Evolutionary conservation across 495 filamentous ascomycete genomes (phyloP).

Genomic region (Neurospora hispaniola): DNA sequence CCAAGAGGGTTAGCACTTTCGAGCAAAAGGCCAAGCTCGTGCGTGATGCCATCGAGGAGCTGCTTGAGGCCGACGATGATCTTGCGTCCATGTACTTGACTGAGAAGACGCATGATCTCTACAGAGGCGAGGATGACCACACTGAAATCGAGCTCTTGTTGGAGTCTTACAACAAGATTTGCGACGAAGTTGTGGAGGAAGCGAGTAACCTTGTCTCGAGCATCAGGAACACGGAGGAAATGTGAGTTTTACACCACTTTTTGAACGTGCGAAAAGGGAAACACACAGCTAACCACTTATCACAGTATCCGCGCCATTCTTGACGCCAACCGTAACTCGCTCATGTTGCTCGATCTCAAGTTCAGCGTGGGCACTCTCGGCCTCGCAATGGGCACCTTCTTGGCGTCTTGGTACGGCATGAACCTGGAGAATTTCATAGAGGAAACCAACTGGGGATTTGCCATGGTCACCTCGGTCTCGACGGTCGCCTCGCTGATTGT

Average conservation of each 20-base stretch:
- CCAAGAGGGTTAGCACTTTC: constrained; percentile 91
- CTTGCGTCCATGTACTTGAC: constrained; percentile 89
- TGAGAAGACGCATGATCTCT: constrained; percentile 66
- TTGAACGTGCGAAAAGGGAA: not conserved
- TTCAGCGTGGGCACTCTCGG: constrained; percentile 92
- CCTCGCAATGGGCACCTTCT: constrained; percentile 82
- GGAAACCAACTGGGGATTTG: constrained; percentile 85
- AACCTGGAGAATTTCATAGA: constrained; percentile 98
- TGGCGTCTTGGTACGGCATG: constrained; percentile 97
- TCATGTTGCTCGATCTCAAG: constrained; percentile 95
- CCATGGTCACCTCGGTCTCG: constrained; percentile 57
- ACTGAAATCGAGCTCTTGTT: constrained; percentile 94
- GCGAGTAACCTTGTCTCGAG: constrained; percentile 87
- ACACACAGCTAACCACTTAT: not conserved
- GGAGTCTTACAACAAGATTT: constrained; percentile 95
- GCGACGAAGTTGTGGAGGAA: constrained; percentile 94
- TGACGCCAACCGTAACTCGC: constrained; percentile 93
- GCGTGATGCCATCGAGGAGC: constrained; percentile 87
- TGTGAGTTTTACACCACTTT: constrained; percentile 39
- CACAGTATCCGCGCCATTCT: constrained; percentile 87
- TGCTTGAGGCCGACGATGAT: constrained; percentile 97
- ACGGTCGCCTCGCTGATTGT: constrained; percentile 64
- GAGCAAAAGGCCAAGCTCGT: constrained; percentile 94
- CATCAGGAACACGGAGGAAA: constrained; percentile 97
- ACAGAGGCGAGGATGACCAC: constrained; percentile 76